phyloP scores from a whole-genome alignment of 1,284 basidiomycete species.

The Sporisorium graminicola region DNA sequence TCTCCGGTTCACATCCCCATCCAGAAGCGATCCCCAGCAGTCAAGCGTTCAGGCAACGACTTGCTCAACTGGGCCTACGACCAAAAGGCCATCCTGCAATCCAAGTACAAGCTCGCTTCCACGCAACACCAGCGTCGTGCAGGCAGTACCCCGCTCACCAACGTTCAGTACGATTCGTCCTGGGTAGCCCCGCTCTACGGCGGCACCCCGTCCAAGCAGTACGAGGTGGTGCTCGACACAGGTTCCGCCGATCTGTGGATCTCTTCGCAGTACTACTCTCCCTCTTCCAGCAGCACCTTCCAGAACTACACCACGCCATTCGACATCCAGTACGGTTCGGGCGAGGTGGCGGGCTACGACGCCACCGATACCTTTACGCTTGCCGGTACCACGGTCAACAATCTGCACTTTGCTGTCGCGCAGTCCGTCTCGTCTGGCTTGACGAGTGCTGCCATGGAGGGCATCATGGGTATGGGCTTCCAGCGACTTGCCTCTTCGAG shows the following conservation, averaged over 20 bases:
- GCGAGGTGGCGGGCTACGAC: slow-evolving; percentile 46
- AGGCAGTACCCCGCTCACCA: slow-evolving; percentile 33
- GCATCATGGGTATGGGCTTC: slow-evolving; percentile 63
- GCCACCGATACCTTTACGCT: slow-evolving; percentile 43
- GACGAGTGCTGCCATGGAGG: slow-evolving; percentile 32
- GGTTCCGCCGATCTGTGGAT: slow-evolving; percentile 59
- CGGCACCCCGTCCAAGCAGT: slow-evolving; percentile 40
- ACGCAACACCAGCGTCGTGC: slow-evolving; percentile 19
- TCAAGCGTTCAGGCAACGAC: slow-evolving; percentile 37
- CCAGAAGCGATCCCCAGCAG: slow-evolving; percentile 27
- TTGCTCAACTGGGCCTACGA: slow-evolving; percentile 52
- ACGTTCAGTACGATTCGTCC: slow-evolving; percentile 54
- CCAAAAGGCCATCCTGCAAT: slow-evolving; percentile 49
- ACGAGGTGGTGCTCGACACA: slow-evolving; percentile 57
- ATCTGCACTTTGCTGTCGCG: slow-evolving; percentile 60
- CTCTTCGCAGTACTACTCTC: slow-evolving; percentile 24
- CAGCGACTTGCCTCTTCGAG: slow-evolving; percentile 31
- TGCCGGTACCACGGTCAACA: slow-evolving; percentile 35
- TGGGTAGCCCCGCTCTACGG: slow-evolving; percentile 50
- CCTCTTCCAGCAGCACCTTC: slow-evolving; percentile 37
- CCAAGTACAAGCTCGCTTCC: slow-evolving; percentile 47
- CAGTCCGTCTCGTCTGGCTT: slow-evolving; percentile 34
- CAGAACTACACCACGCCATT: slow-evolving; percentile 38
- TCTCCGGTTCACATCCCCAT: slow-evolving; percentile 36
- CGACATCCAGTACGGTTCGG: slow-evolving; percentile 49